phyloP scores from a whole-genome alignment of 2,329 filamentous ascomycete species.

The Phyllosticta citrichinensis region DNA sequence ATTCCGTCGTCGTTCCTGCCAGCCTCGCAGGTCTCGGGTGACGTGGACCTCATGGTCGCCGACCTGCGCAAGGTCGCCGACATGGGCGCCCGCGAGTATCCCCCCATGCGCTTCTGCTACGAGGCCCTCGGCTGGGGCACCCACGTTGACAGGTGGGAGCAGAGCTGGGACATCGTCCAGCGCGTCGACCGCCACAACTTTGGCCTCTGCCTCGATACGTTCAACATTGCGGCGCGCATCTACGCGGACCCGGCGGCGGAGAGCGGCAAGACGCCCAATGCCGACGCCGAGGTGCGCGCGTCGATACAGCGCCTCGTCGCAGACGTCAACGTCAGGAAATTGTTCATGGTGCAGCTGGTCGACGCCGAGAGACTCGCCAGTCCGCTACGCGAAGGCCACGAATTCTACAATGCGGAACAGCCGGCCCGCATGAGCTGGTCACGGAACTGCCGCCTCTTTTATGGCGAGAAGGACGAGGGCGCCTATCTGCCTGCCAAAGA shows the following conservation, averaged over 20 bases:
- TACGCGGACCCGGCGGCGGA: conserved; percentile 56
- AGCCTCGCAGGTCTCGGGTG: conserved; percentile 39
- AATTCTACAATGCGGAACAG: conserved; percentile 49
- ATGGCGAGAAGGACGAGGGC: conserved; percentile 50
- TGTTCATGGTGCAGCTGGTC: conserved; percentile 70
- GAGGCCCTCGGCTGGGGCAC: conserved; percentile 68
- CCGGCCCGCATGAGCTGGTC: conserved; percentile 67
- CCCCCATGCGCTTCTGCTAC: conserved; percentile 58
- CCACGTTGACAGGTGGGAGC: conserved; percentile 60
- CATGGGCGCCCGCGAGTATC: conserved; percentile 47
- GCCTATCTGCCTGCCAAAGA: conserved; percentile 58
- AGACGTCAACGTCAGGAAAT: conserved; percentile 50
- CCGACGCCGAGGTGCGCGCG: conserved; percentile 43
- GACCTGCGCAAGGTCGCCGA: conserved; percentile 60
- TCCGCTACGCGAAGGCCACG: conserved; percentile 49
- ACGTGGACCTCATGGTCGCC: conserved; percentile 46
- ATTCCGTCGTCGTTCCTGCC: conserved; percentile 64
- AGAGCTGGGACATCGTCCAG: conserved; percentile 57
- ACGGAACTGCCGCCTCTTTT: conserved; percentile 61
- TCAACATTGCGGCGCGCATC: conserved; percentile 63
- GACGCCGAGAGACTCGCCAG: conserved; percentile 55
- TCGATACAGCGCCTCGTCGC: conserved; percentile 47
- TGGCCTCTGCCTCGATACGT: conserved; percentile 67
- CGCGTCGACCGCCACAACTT: conserved; percentile 61
- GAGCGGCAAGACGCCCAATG: conserved; percentile 43